These are phyloP conservation scores for Leccinum subrobustum DNA, from an alignment of 1,284 basidiomycete species.

Conservation along the genomic window DNA sequence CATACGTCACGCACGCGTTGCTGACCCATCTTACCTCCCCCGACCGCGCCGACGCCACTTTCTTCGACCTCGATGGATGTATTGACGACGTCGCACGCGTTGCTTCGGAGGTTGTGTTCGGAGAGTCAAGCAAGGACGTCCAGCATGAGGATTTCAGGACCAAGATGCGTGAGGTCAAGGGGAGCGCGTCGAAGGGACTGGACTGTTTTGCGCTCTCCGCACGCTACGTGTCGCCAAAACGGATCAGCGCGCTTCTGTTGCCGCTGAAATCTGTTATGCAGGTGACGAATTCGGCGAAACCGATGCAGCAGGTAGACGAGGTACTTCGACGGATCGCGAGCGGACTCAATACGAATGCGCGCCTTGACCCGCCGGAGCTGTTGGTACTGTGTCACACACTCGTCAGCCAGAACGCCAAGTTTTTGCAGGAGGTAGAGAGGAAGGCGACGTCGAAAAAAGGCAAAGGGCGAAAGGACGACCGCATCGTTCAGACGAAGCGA, in stretches of 20 bases:
- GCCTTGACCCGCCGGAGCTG: conserved; percentile 70
- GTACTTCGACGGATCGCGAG: conserved; percentile 80
- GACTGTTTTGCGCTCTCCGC: conserved; percentile 86
- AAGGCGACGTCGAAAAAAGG: conserved; percentile 36
- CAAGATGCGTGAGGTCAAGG: conserved; percentile 88
- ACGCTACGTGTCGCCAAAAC: conserved; percentile 69
- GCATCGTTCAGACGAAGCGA: conserved; percentile 79
- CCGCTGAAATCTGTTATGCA: conserved; percentile 88
- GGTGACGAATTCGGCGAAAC: conserved; percentile 79
- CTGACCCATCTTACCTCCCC: conserved; percentile 73
- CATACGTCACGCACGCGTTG: conserved; percentile 82
- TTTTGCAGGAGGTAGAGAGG: conserved; percentile 59
- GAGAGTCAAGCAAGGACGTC: conserved; percentile 90
- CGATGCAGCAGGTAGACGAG: conserved; percentile 89
- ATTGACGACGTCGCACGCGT: conserved; percentile 79
- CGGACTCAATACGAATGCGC: conserved; percentile 83
- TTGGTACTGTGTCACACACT: conserved; percentile 87
- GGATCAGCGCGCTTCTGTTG: conserved; percentile 75
- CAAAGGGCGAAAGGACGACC: conserved; percentile 49
- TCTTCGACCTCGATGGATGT: conserved; percentile 73
- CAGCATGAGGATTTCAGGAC: conserved; percentile 91
- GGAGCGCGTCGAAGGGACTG: conserved; percentile 75
- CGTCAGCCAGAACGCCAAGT: conserved; percentile 87
- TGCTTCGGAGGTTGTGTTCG: conserved; percentile 92
- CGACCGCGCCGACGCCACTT: conserved; percentile 46